These are phyloP conservation scores for Nitzschia sp. DNA, from an alignment of 108 stramenopile genomes.

Conservation along the genomic window DNA sequence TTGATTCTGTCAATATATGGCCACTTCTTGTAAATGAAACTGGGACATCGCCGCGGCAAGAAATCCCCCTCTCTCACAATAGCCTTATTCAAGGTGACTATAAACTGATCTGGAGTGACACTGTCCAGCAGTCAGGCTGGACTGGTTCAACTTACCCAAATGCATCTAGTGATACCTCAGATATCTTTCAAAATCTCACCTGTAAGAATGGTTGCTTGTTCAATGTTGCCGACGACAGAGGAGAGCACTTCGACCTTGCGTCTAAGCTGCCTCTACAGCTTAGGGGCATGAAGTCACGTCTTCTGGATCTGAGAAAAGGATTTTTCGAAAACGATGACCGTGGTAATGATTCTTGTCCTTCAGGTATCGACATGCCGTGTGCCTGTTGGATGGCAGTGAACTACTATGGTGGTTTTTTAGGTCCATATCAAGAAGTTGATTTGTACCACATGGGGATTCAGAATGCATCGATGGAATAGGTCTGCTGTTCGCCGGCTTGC, in stretches of 20 bases:
- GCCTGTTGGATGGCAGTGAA: conserved; percentile 30
- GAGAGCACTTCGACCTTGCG: conserved; percentile 33
- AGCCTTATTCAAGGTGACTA: conserved; percentile 23
- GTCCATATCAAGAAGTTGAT: neutral
- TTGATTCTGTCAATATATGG: conserved; percentile 39
- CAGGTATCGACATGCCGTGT: conserved; percentile 14
- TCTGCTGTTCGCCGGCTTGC: no score
- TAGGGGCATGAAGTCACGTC: conserved; percentile 24
- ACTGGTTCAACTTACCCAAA: conserved; percentile 17
- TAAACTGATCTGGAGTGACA: conserved; percentile 26
- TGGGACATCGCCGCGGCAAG: conserved; percentile 22
- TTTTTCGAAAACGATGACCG: conserved; percentile 25
- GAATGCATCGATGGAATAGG: no score
- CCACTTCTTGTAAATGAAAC: conserved; percentile 18
- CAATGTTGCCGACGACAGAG: conserved; percentile 33
- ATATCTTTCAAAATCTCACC: conserved; percentile 10
- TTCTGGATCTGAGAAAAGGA: conserved; percentile 19
- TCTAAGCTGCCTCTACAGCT: conserved; percentile 5
- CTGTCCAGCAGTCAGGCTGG: conserved; percentile 15
- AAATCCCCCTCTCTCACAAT: conserved; percentile 21
- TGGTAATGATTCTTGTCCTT: conserved; percentile 21
- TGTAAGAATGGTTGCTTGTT: conserved; percentile 40
- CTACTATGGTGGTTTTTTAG: conserved; percentile 25
- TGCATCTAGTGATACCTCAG: neutral
- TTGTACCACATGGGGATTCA: no score